Evolutionary conservation across 2,329 filamentous ascomycete species (phyloP).

Genomic region (Chrysoporthe austroafricana): DNA sequence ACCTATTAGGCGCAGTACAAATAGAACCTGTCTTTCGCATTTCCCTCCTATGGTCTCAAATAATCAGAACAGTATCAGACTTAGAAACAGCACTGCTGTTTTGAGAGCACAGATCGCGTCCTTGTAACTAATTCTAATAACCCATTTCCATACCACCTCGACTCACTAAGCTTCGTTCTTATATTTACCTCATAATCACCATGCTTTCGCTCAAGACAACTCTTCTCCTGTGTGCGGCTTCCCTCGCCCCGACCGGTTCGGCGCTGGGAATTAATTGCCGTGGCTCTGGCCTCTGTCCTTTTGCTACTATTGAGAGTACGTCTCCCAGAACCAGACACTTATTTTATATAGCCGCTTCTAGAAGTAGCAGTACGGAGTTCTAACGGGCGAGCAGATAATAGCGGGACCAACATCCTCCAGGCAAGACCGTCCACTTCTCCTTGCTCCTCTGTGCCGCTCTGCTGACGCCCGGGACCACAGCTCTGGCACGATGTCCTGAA

Average conservation of each 20-base stretch:
- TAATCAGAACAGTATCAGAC: neutral
- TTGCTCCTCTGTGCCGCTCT: neutral
- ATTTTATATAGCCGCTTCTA: neutral
- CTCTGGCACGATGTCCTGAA: constrained; percentile 10
- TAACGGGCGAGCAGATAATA: neutral
- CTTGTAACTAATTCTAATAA: neutral
- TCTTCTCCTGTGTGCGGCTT: neutral
- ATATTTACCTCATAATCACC: neutral
- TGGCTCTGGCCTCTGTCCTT: constrained; percentile 2
- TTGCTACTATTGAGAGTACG: constrained; percentile 1
- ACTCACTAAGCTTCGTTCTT: neutral
- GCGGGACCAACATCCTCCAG: neutral
- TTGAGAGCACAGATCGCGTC: neutral
- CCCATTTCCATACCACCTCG: neutral
- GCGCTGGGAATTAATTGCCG: constrained; percentile 7
- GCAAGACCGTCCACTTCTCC: neutral
- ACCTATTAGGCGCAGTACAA: neutral
- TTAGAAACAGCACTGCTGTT: neutral
- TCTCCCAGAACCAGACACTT: neutral
- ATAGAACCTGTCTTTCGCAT: neutral
- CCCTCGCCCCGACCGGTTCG: neutral
- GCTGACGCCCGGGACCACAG: neutral
- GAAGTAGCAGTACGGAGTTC: neutral
- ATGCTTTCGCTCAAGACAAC: constrained; percentile 5
- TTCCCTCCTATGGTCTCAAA: neutral